Percentiles rank a stretch among this genome's conserved stretches.
These are phyloP conservation scores for Gnaphalium uliginosum DNA, from an alignment of 129 eudicot species.

Conservation along the genomic window DNA sequence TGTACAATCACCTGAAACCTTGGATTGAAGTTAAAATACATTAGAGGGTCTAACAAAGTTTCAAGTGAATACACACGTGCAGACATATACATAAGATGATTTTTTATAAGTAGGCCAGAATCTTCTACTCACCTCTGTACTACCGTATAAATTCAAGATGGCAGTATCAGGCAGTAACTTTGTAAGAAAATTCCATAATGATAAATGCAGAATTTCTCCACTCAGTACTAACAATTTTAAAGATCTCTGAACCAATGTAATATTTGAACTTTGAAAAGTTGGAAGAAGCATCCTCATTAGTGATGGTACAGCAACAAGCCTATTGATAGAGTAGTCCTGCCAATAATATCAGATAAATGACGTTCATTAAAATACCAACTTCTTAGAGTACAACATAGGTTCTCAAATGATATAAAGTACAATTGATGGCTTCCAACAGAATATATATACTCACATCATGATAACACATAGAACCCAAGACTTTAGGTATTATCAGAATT, in stretches of 20 bases:
- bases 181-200: constrained; percentile 59
- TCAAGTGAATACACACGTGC: not conserved
- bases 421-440: not conserved
- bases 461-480: not conserved
- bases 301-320: constrained; percentile 88
- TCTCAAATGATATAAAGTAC: too few relatives aligned
- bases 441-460: not conserved
- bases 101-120: constrained; percentile 15
- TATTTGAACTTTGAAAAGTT: constrained; percentile 48
- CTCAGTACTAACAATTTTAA: constrained; percentile 71
- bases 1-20: constrained; percentile 98
- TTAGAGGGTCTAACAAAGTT: constrained; percentile 26
- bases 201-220: constrained; percentile 72
- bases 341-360: constrained; percentile 21
- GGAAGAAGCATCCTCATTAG: constrained; percentile 71
- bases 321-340: constrained; percentile 71
- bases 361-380: constrained; percentile 1
- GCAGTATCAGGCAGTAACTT: constrained; percentile 64
- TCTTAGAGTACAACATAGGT: not conserved
- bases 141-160: constrained; percentile 84
- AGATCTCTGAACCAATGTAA: constrained; percentile 36
- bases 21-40: constrained; percentile 19
- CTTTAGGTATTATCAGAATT: not conserved
- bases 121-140: constrained; percentile 77
- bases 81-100: not conserved